These are phyloP conservation scores for Mallotus nudiflorus DNA, from an alignment of 345 rosid species.

Conservation along the genomic window DNA sequence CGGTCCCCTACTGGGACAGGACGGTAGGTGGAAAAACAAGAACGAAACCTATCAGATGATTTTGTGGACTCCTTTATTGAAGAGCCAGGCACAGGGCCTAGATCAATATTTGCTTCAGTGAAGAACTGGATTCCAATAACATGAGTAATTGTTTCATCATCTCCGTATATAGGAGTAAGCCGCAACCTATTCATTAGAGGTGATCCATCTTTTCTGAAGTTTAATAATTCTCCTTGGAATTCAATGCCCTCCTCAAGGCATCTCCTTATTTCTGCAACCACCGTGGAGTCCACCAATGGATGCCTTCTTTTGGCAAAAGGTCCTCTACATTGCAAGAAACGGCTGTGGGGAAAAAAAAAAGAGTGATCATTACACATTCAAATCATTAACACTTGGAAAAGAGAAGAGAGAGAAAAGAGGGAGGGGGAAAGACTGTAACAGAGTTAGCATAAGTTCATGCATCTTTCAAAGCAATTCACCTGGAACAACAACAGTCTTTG, in stretches of 20 bases:
- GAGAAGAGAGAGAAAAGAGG: no score
- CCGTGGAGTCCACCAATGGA: conserved; percentile 70
- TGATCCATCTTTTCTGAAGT: conserved; percentile 84
- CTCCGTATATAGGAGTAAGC: conserved; percentile 82
- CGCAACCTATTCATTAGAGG: conserved; percentile 75
- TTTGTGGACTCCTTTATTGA: conserved; percentile 56
- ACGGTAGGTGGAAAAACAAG: conserved; percentile 40
- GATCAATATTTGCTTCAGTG: conserved; percentile 76
- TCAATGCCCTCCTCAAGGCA: conserved; percentile 82
- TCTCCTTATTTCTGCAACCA: conserved; percentile 73
- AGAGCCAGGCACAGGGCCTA: conserved; percentile 65
- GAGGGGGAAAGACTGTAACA: no score
- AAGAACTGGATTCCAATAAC: conserved; percentile 86
- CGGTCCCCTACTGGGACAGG: conserved; percentile 47
- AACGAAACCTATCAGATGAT: conserved; percentile 38
- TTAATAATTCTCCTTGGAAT: conserved; percentile 83
- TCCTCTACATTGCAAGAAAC: conserved; percentile 89
- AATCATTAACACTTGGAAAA: no score
- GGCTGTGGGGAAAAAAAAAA: conserved; percentile 51
- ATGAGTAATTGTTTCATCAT: conserved; percentile 72
- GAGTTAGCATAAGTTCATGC: no score
- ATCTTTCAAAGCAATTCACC: no score
- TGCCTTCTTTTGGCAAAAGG: conserved; percentile 94
- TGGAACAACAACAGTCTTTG: no score
- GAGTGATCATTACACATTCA: conserved; percentile 7